Evolutionary conservation across 1,284 basidiomycete genomes (phyloP).

Genomic region (Ustilago esculenta): DNA sequence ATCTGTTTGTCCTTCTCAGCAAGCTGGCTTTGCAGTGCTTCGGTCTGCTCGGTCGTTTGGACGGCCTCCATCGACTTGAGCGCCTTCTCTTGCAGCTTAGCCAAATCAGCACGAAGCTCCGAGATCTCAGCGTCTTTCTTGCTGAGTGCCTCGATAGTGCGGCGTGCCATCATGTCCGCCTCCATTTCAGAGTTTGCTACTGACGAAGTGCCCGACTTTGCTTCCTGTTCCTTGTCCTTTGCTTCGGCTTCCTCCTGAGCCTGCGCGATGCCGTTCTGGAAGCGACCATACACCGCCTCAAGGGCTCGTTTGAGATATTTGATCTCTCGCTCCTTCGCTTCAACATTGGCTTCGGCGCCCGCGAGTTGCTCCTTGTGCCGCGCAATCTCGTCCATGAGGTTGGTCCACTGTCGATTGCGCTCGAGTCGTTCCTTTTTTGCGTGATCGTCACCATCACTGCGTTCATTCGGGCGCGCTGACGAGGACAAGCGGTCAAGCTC

Average conservation of each 20-base stretch:
- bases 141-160: constrained; percentile 76
- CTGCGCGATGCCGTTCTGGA: constrained; percentile 70
- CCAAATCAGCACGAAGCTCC: constrained; percentile 50
- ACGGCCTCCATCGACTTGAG: constrained; percentile 34
- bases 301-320: constrained; percentile 81
- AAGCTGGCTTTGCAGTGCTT: constrained; percentile 13
- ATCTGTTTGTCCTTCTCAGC: constrained; percentile 39
- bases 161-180: constrained; percentile 76
- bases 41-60: constrained; percentile 21
- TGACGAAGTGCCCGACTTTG: constrained; percentile 2
- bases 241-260: constrained; percentile 56
- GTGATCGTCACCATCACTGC: constrained; percentile 44
- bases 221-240: constrained; percentile 31
- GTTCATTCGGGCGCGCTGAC: constrained; percentile 35
- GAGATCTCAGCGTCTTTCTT: constrained; percentile 78
- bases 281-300: constrained; percentile 82
- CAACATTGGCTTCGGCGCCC: constrained; percentile 72
- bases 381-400: constrained; percentile 79
- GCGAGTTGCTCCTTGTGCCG: constrained; percentile 75
- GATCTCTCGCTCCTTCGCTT: constrained; percentile 77
- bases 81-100: constrained; percentile 53
- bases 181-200: constrained; percentile 68
- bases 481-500: constrained; percentile 73
- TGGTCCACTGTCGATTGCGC: constrained; percentile 80
- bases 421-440: constrained; percentile 79